Conservation (phyloP, 768 basidiomycete genomes). For the Agrocybe chaxingu region DNA sequence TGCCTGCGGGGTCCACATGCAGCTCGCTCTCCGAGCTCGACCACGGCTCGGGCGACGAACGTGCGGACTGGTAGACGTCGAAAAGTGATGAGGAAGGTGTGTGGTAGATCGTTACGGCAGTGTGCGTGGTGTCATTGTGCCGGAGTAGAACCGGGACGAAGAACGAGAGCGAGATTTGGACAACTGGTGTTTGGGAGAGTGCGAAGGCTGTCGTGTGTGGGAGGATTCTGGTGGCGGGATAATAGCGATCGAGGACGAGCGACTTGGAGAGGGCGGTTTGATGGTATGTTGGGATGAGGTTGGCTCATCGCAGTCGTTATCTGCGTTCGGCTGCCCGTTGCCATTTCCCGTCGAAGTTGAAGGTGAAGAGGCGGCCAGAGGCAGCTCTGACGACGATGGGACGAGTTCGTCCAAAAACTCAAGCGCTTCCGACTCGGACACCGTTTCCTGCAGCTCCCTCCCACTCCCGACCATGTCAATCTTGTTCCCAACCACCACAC, state of each 20-base stretch:
- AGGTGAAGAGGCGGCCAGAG: neutral
- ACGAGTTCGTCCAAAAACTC: constrained; percentile 58
- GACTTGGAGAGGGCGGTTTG: neutral
- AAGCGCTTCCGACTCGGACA: constrained; percentile 42
- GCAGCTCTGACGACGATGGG: constrained; percentile 27
- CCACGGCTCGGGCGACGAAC: constrained; percentile 46
- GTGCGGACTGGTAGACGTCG: constrained; percentile 61
- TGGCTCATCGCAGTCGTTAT: too few species aligned
- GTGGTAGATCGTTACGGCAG: constrained; percentile 64
- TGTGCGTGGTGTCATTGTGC: constrained; percentile 56
- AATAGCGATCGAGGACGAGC: constrained; percentile 29
- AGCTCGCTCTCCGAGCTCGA: neutral
- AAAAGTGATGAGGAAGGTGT: constrained; percentile 79
- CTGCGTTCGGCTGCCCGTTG: too few species aligned
- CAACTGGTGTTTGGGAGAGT: constrained; percentile 26
- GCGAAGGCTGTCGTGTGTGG: constrained; percentile 16
- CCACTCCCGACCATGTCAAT: constrained; percentile 46
- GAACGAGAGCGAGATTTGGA: constrained; percentile 45
- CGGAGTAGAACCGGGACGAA: constrained; percentile 38
- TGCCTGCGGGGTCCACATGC: neutral
- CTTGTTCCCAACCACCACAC: constrained; percentile 80
- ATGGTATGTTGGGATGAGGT: constrained; percentile 3
- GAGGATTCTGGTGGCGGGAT: constrained; percentile 10
- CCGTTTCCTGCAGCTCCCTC: constrained; percentile 12
- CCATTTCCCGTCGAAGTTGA: neutral